Percentiles rank a stretch among this genome's conserved stretches.
phyloP scores from a whole-genome alignment of 805 yeast genomes.

The Candida peoriensis region DNA sequence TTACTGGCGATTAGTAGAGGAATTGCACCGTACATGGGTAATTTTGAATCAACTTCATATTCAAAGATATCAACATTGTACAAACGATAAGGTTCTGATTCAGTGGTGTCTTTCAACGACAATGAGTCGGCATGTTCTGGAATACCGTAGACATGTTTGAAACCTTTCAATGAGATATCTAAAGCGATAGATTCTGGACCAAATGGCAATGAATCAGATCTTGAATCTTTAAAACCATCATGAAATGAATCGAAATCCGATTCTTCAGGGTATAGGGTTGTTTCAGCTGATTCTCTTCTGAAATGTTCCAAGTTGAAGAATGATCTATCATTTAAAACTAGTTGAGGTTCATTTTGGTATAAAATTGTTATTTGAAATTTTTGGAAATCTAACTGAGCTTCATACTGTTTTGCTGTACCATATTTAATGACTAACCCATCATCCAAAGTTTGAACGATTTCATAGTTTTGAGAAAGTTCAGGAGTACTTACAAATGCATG shows the following conservation, averaged over 20 bases:
- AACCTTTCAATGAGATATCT: conserved; percentile 65
- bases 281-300: conserved; percentile 42
- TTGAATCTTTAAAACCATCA: conserved; percentile 68
- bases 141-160: conserved; percentile 76
- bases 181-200: conserved; percentile 90
- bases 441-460: conserved; percentile 19
- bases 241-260: conserved; percentile 58
- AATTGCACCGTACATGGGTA: conserved; percentile 94
- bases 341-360: conserved; percentile 39
- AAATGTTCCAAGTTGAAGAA: conserved; percentile 82
- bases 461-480: conserved; percentile 4
- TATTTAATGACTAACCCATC: conserved; percentile 24
- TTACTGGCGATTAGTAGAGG: conserved; percentile 78
- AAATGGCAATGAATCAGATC: conserved; percentile 57
- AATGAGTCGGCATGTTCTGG: conserved; percentile 93
- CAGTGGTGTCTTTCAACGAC: conserved; percentile 62
- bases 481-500: conserved; percentile 48
- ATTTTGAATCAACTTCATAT: conserved; percentile 73
- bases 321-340: conserved; percentile 62
- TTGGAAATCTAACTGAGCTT: conserved; percentile 36
- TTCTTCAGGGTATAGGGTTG: conserved; percentile 52
- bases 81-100: conserved; percentile 72
- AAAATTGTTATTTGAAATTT: conserved; percentile 49
- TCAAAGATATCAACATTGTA: conserved; percentile 95
- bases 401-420: conserved; percentile 36